phyloP scores from a whole-genome alignment of 139 green algal species.

The Chlamydomonas sphaeroides region DNA sequence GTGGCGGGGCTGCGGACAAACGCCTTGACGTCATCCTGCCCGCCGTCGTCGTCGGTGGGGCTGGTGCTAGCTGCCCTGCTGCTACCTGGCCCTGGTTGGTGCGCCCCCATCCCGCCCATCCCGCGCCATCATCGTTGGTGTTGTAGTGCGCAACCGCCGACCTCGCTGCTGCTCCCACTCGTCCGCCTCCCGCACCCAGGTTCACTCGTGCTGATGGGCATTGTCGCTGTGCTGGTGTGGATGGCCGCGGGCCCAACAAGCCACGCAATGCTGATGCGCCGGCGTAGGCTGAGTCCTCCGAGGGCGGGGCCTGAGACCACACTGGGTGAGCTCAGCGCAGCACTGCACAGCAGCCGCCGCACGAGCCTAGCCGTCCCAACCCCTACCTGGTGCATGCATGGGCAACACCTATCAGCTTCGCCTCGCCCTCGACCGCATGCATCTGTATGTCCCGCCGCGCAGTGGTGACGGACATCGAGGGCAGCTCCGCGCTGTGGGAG shows the following conservation, averaged over 20 bases:
- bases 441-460: not conserved
- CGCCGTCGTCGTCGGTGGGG: not conserved
- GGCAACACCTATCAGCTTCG: too few relatives aligned
- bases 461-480: conserved; percentile 23
- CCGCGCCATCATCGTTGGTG: too few relatives aligned
- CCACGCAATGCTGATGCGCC: not conserved
- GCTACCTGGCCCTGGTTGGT: too few relatives aligned
- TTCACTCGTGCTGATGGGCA: not conserved
- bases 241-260: not conserved
- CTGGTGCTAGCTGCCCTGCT: not conserved
- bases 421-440: too few relatives aligned
- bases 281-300: not conserved
- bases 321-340: not conserved
- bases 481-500: not conserved
- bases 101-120: too few relatives aligned
- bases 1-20: not conserved
- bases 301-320: not conserved
- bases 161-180: not conserved
- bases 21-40: conserved; percentile 9
- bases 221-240: not conserved
- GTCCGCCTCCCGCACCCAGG: not conserved
- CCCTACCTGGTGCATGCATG: too few relatives aligned
- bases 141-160: too few relatives aligned
- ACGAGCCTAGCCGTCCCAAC: too few relatives aligned
- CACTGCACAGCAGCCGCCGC: too few relatives aligned